phyloP scores from a whole-genome alignment of 495 filamentous ascomycete genomes.

The Poronia punctata region DNA sequence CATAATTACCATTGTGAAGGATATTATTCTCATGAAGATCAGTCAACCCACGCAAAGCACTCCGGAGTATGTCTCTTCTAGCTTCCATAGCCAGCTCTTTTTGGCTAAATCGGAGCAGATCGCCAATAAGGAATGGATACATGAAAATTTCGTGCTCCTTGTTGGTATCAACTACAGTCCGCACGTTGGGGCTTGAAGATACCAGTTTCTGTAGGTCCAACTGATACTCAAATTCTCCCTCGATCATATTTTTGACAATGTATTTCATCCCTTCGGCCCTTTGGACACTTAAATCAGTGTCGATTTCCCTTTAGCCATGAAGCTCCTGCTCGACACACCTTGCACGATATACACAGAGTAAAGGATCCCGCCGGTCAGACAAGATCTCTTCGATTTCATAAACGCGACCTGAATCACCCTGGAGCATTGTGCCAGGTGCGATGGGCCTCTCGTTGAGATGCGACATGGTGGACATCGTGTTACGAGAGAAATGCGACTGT shows the following conservation, averaged over 20 bases:
- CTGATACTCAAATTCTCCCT: slow-evolving; percentile 5
- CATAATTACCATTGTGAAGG: background rate
- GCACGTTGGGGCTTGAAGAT: slow-evolving; percentile 4
- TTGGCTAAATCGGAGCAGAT: slow-evolving; percentile 10
- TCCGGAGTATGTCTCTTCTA: slow-evolving; percentile 7
- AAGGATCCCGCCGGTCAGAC: slow-evolving; percentile 11
- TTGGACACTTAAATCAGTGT: slow-evolving; percentile 2
- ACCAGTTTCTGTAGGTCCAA: slow-evolving; percentile 2
- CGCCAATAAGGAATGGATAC: slow-evolving; percentile 1
- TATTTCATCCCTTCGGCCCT: slow-evolving; percentile 3
- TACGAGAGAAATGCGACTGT: background rate
- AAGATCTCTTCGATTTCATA: slow-evolving; percentile 21
- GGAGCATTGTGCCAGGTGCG: slow-evolving; percentile 12
- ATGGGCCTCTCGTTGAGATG: slow-evolving; percentile 7
- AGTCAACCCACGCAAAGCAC: slow-evolving; percentile 4
- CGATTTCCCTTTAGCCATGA: background rate
- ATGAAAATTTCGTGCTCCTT: slow-evolving; percentile 3
- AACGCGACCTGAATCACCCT: slow-evolving; percentile 13
- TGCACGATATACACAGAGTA: slow-evolving; percentile 22
- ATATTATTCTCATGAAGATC: slow-evolving; percentile 8
- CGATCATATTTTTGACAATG: slow-evolving; percentile 7
- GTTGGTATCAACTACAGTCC: slow-evolving; percentile 5
- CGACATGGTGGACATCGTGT: slow-evolving; percentile 1
- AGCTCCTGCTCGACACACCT: slow-evolving; percentile 7
- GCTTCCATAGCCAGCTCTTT: slow-evolving; percentile 3